phyloP scores from a whole-genome alignment of 495 filamentous ascomycete genomes.

The Daldinia bambusicola region DNA sequence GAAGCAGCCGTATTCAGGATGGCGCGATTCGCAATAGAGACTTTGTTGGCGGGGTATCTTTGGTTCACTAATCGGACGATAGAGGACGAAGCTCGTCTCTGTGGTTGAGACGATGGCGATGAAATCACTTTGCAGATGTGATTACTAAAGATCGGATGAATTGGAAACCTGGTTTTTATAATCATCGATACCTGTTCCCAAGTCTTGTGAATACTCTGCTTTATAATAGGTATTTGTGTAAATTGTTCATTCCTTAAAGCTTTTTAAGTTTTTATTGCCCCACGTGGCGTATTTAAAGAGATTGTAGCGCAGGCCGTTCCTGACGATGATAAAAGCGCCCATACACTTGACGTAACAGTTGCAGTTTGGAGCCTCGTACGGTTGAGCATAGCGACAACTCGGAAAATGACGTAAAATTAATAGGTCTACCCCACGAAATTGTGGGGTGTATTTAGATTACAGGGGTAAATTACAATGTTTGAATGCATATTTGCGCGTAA shows the following conservation, averaged over 20 bases:
- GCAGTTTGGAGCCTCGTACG: background rate
- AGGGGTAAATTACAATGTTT: no score
- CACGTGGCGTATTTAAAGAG: no score
- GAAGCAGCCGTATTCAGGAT: slow-evolving; percentile 22
- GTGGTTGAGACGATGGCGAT: slow-evolving; percentile 4
- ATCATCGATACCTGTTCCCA: slow-evolving; percentile 7
- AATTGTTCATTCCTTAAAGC: background rate
- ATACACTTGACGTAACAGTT: slow-evolving; percentile 11
- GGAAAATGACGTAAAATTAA: no score
- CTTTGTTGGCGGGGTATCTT: slow-evolving; percentile 32
- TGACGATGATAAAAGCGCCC: background rate
- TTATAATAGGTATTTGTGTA: background rate
- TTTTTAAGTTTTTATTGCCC: no score
- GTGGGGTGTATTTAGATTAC: no score
- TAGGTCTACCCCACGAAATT: no score
- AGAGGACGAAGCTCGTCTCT: slow-evolving; percentile 23
- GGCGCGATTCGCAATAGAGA: slow-evolving; percentile 24
- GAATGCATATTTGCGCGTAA: no score
- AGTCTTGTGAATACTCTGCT: slow-evolving; percentile 8
- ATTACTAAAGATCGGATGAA: slow-evolving; percentile 14
- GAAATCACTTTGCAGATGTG: slow-evolving; percentile 34
- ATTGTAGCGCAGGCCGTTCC: background rate
- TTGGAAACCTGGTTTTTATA: slow-evolving; percentile 33
- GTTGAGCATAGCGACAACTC: no score
- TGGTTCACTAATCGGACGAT: slow-evolving; percentile 16